Evolutionary conservation across 495 filamentous ascomycete species (phyloP), one percentile per base, ranked within the genome.

Genomic region (Umbilicaria muhlenbergii): DNA sequence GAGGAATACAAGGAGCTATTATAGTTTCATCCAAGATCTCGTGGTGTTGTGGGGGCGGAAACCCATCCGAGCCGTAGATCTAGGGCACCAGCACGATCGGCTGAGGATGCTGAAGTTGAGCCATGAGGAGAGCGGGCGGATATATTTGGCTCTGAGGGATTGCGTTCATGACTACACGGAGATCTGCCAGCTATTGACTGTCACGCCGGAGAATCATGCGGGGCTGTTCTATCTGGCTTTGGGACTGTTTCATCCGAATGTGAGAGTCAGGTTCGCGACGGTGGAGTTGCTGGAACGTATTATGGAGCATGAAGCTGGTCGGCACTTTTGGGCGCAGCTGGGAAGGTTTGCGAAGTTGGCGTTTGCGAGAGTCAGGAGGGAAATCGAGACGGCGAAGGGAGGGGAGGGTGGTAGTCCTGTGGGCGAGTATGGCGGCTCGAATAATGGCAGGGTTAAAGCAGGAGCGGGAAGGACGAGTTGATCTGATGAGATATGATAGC

Each of bases 1-100:
- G 91, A 72, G 92, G 43, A 86, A 81, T 42, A 96, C 91, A 2
- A 71, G 91, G 47, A 92, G 83, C 50, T 99, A 96, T 55, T 94
- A 92, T 60, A 84, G 80, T 35, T 95, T 86, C 58, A 88, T 94
- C 49, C 86, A 92, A 64, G 91, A 81, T 49, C 69, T 77, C 5
- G 75, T 73, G 3, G 68, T 67, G 55, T 65, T 63, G 39, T 66
- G 54, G 43, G 57, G 52, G n/a, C 60, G 80, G 16, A 73, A 81
- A 19, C 86, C 87, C 2, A 75, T 95, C 41, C 83, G 88, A 47
- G 71, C 75, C 15, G 69, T 94, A 21, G 91, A 98, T 56, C 65
- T 99, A 3, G 75, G 82, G 36, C 86, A 96, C 52, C 86, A 94
- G 52, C 86, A 94, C 59, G 89, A 95, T 60, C 81, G 86, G 0